phyloP scores from a whole-genome alignment of 192 early-diverging fungal genomes.

The Thoreauomyces humboldtii region DNA sequence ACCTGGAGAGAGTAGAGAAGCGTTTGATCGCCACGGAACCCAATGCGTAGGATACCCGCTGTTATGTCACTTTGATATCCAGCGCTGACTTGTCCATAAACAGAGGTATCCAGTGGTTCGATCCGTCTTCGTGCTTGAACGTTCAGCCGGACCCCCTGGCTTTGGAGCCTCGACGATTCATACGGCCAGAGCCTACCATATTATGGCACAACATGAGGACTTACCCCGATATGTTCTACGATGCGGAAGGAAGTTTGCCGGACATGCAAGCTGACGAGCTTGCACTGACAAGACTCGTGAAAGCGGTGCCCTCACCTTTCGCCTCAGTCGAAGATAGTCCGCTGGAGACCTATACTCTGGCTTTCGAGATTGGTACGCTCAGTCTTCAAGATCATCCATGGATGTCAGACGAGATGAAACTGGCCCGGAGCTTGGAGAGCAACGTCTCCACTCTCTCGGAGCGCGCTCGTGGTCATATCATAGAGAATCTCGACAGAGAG shows the following conservation, averaged over 20 bases:
- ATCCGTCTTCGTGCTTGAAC: background rate
- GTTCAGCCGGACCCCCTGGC: background rate
- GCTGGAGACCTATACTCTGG: slow-evolving; percentile 32
- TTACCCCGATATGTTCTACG: background rate
- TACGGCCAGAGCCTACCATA: background rate
- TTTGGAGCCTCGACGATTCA: slow-evolving; percentile 1
- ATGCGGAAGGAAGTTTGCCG: background rate
- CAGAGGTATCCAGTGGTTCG: slow-evolving; percentile 9
- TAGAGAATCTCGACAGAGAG: background rate
- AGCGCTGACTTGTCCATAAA: background rate
- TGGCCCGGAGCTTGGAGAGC: slow-evolving; percentile 38
- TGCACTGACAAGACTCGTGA: slow-evolving; percentile 10
- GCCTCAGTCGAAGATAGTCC: slow-evolving; percentile 6
- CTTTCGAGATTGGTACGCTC: slow-evolving; percentile 38
- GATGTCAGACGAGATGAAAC: slow-evolving; percentile 43
- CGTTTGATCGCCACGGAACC: background rate
- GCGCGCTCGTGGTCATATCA: background rate
- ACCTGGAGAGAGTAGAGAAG: slow-evolving; percentile 3
- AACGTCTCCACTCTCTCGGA: slow-evolving; percentile 28
- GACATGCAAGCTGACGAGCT: slow-evolving; percentile 10
- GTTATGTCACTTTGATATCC: background rate
- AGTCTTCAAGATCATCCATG: slow-evolving; percentile 45
- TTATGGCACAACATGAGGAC: slow-evolving; percentile 1
- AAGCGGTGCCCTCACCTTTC: slow-evolving; percentile 1
- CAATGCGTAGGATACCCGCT: background rate